These are phyloP conservation scores for Trichoderma harzianum DNA, from an alignment of 2,329 filamentous ascomycete species.

Conservation along the genomic window DNA sequence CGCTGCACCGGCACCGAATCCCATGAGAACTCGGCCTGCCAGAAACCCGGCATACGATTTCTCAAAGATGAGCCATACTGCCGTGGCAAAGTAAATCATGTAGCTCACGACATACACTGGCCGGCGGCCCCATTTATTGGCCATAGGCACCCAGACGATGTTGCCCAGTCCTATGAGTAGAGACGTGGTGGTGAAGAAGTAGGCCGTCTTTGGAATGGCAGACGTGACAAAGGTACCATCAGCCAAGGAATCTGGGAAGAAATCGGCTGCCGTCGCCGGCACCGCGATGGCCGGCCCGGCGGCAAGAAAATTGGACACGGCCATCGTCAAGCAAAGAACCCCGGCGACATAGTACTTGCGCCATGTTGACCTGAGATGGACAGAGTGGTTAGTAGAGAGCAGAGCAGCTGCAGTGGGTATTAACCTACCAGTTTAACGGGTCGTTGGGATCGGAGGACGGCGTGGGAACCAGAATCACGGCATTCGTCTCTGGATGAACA, in stretches of 20 bases:
- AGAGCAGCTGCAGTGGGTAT: neutral
- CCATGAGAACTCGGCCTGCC: constrained; percentile 48
- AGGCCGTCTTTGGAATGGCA: constrained; percentile 44
- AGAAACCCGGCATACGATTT: constrained; percentile 41
- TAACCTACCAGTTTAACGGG: constrained; percentile 49
- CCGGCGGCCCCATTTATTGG: constrained; percentile 44
- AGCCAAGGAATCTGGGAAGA: constrained; percentile 40
- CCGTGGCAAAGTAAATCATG: constrained; percentile 39
- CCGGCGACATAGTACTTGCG: constrained; percentile 50
- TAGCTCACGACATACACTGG: constrained; percentile 44
- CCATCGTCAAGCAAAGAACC: constrained; percentile 50
- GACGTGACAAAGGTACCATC: constrained; percentile 27
- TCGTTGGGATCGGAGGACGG: constrained; percentile 52
- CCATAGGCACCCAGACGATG: constrained; percentile 45
- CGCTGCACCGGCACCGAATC: constrained; percentile 51
- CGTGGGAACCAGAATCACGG: constrained; percentile 49
- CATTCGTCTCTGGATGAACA: constrained; percentile 40
- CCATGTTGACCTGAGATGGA: constrained; percentile 36
- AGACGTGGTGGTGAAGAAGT: constrained; percentile 51
- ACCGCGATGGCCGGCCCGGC: constrained; percentile 54
- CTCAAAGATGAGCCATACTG: constrained; percentile 44
- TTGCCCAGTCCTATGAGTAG: constrained; percentile 48
- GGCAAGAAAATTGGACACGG: constrained; percentile 55
- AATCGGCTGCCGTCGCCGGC: constrained; percentile 43
- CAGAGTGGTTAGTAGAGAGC: constrained; percentile 18